phyloP scores from a whole-genome alignment of 495 filamentous ascomycete species.

The Neohortaea acidophila region DNA sequence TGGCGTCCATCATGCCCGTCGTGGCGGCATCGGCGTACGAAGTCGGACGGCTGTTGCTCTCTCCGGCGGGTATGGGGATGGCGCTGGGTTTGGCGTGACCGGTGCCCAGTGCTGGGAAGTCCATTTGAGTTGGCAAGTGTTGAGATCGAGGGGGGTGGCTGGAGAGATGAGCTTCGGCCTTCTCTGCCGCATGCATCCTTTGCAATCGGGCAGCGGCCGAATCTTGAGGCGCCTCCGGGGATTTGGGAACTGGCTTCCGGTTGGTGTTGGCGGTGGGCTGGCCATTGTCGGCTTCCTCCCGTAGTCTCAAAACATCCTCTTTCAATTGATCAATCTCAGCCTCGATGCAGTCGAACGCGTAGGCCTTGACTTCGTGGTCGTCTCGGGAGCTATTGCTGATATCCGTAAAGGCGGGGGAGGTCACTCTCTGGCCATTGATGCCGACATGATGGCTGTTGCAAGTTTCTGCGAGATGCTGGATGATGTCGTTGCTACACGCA shows the following conservation, averaged over 20 bases:
- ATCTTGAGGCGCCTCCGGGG: background rate
- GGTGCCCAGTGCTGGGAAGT: background rate
- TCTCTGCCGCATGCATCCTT: background rate
- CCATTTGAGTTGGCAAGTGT: background rate
- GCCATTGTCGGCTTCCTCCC: background rate
- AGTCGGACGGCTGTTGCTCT: background rate
- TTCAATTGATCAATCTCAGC: constrained; percentile 10
- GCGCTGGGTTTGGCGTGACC: background rate
- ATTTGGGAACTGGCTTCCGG: background rate
- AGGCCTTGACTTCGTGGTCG: background rate
- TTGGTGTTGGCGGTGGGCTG: background rate
- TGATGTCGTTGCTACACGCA: background rate
- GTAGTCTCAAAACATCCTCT: constrained; percentile 3
- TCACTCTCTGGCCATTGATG: background rate
- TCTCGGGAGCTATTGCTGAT: background rate
- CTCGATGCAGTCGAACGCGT: constrained; percentile 7
- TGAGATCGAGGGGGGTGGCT: background rate
- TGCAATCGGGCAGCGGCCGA: constrained; percentile 1
- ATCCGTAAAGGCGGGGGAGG: background rate
- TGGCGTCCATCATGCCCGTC: background rate
- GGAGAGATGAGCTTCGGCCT: background rate
- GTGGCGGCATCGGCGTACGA: constrained; percentile 2
- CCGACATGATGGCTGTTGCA: background rate
- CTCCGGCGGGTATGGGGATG: background rate
- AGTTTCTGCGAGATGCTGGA: constrained; percentile 2